Evolutionary conservation across 768 basidiomycete species (phyloP).

Genomic region (Mrakia blollopis): DNA sequence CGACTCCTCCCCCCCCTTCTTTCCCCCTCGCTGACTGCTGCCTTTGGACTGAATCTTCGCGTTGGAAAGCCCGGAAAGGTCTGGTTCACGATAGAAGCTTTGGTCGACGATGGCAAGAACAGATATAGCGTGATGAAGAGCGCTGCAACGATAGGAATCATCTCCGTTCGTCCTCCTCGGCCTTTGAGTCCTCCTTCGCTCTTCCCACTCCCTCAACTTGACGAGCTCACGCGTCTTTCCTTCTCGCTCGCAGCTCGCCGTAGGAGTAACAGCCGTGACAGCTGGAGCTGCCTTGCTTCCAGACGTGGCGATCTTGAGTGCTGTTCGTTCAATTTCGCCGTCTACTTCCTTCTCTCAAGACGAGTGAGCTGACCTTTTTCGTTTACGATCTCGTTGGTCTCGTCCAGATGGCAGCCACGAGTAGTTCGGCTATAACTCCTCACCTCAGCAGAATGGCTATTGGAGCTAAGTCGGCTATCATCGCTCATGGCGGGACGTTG

Average conservation of each 20-base stretch:
- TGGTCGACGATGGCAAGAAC: conserved; percentile 29
- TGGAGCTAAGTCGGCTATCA: conserved; percentile 16
- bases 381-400: not conserved
- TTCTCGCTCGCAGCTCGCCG: conserved; percentile 10
- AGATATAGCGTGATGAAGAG: conserved; percentile 24
- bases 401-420: conserved; percentile 14
- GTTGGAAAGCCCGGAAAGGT: conserved; percentile 26
- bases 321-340: not conserved
- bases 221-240: not conserved
- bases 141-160: conserved; percentile 22
- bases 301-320: conserved; percentile 12
- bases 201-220: no score
- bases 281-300: conserved; percentile 26
- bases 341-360: not conserved
- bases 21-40: not conserved
- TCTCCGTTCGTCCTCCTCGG: conserved; percentile 8
- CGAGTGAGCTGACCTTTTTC: not conserved
- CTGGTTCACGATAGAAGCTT: conserved; percentile 27
- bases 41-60: no score
- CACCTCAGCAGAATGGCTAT: conserved; percentile 10
- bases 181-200: not conserved
- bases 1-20: not conserved
- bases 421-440: not conserved
- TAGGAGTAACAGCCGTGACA: conserved; percentile 23
- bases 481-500: conserved; percentile 13